Conservation (phyloP, 257 asterid genomes). For the Fraxinus excelsior region DNA sequence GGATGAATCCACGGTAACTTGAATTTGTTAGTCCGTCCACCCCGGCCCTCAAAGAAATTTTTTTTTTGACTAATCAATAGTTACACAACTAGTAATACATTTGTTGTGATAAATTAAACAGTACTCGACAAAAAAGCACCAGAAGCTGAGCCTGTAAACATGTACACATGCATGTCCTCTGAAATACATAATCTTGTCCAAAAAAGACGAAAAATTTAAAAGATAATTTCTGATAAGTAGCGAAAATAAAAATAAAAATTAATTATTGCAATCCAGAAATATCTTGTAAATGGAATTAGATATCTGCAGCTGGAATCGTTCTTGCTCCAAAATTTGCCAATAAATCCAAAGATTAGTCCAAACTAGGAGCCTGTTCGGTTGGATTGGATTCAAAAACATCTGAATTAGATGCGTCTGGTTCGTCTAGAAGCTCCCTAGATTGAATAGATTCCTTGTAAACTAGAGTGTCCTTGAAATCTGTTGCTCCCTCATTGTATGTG, state of each 20-base stretch:
- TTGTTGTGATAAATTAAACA: background rate
- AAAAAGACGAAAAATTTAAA: background rate
- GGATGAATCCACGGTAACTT: too few relatives aligned
- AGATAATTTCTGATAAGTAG: background rate
- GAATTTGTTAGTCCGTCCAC: too few relatives aligned
- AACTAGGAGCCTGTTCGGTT: slow-evolving; percentile 83
- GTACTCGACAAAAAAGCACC: too few relatives aligned
- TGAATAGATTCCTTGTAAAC: slow-evolving; percentile 83
- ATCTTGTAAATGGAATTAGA: background rate
- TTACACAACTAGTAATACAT: background rate
- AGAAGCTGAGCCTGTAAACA: background rate
- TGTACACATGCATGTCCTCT: background rate
- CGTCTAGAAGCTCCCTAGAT: slow-evolving; percentile 75
- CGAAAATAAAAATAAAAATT: background rate
- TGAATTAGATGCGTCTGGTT: slow-evolving; percentile 68
- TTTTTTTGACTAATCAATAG: too few relatives aligned
- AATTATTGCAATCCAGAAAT: background rate
- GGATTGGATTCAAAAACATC: slow-evolving; percentile 94
- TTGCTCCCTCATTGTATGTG: slow-evolving; percentile 81
- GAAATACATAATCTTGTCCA: background rate
- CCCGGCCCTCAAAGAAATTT: too few relatives aligned
- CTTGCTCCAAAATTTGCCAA: background rate
- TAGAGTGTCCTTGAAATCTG: slow-evolving; percentile 89
- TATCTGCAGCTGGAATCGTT: background rate
- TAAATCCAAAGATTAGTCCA: slow-evolving; percentile 49